A percentile compares a stretch with the other conserved stretches of the same genome.
Evolutionary conservation across 1,139 yeast genomes (phyloP).

Genomic region (Pichia sp.): DNA sequence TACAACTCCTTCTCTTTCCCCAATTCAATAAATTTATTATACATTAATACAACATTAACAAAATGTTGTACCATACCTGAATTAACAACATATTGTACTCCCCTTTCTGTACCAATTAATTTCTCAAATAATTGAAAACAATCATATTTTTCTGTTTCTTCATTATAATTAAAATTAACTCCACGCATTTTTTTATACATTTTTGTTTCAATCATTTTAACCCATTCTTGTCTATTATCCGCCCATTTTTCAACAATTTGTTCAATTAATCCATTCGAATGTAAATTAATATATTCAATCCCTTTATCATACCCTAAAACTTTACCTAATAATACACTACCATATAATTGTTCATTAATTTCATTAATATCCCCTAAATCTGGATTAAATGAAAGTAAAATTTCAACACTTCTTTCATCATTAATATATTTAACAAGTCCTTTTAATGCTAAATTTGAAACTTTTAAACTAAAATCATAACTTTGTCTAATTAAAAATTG

Average conservation of each 20-base stretch:
- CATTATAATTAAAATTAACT: neutral
- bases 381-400: conserved; percentile 41
- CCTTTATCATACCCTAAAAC: conserved; percentile 5
- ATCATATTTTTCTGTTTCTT: neutral
- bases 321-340: conserved; percentile 1
- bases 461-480: conserved; percentile 57
- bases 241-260: conserved; percentile 11
- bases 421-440: conserved; percentile 42
- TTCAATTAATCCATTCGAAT: conserved; percentile 7
- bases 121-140: conserved; percentile 5
- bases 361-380: conserved; percentile 23
- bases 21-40: conserved; percentile 38
- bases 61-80: conserved; percentile 8
- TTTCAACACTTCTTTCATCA: conserved; percentile 35
- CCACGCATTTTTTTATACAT: conserved; percentile 5
- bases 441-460: conserved; percentile 52
- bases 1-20: conserved; percentile 39
- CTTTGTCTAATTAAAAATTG: conserved; percentile 60
- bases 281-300: conserved; percentile 3
- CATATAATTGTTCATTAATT: neutral
- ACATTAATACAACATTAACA: conserved; percentile 2
- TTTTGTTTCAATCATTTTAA: neutral
- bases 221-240: conserved; percentile 7
- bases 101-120: neutral
- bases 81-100: conserved; percentile 3